These are phyloP conservation scores for Blastobotrys chiropterorum DNA, from an alignment of 805 yeast species.

Conservation along the genomic window DNA sequence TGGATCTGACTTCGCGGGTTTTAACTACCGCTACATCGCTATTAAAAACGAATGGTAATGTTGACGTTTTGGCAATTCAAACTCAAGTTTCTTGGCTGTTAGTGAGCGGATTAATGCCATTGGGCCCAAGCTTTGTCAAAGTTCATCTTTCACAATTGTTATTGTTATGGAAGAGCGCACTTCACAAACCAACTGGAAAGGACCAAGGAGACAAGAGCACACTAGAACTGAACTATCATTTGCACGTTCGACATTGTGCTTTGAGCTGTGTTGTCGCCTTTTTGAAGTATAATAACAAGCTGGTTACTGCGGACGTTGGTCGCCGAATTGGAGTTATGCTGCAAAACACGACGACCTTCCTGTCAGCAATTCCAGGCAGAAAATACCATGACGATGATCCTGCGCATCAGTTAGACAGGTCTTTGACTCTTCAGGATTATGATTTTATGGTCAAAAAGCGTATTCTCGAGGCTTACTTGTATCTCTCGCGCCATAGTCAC, in stretches of 20 bases:
- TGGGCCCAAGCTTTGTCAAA: conserved; percentile 47
- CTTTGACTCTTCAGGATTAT: conserved; percentile 22
- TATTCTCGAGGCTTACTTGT: conserved; percentile 40
- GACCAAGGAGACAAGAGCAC: conserved; percentile 30
- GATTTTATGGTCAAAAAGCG: conserved; percentile 38
- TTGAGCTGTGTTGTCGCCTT: conserved; percentile 52
- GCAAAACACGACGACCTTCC: conserved; percentile 34
- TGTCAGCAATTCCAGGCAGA: conserved; percentile 27
- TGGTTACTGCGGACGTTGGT: conserved; percentile 39
- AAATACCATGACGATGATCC: conserved; percentile 20
- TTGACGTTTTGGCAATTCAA: conserved; percentile 31
- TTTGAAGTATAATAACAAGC: conserved; percentile 32
- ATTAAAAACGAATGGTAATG: conserved; percentile 31
- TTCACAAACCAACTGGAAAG: conserved; percentile 39
- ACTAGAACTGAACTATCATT: conserved; percentile 32
- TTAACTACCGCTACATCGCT: conserved; percentile 41
- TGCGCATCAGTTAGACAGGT: conserved; percentile 17
- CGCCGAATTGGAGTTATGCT: conserved; percentile 44
- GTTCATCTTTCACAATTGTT: conserved; percentile 55
- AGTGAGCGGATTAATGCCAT: conserved; percentile 56
- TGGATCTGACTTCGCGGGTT: conserved; percentile 39
- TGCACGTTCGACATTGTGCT: conserved; percentile 52
- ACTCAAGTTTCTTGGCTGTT: conserved; percentile 55
- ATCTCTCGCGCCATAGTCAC: conserved; percentile 24
- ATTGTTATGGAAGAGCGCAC: conserved; percentile 55